Evolutionary conservation across 441 rosid species (phyloP), one percentile per base, ranked within the genome.

Genomic region (Manihot esculenta): DNA sequence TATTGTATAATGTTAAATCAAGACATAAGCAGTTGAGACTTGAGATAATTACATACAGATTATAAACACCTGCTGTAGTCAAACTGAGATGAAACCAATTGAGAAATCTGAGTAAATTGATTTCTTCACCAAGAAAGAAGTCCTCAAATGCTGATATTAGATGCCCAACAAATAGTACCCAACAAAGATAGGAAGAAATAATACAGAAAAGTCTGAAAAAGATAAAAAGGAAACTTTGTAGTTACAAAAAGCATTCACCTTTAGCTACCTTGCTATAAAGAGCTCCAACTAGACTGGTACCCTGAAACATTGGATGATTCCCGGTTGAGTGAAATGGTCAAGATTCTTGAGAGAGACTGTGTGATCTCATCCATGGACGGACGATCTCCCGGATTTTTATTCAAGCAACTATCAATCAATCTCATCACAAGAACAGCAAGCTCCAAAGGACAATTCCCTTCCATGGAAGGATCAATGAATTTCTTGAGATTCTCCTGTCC

Each of bases 301-400:
- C 23, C 60, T 27, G 74, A 58, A 42, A 49, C 9, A 61, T 56
- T 73, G n/a, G 87, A 78, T 10, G 65, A 78, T 68, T 84, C 85
- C 83, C 78, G 76, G 18, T 75, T 65, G 41, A 73, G 64, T 3
- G 86, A 82, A 64, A 85, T 48, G 2, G 78, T 76, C 77, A 84
- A 70, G 74, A 87, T 84, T 76, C 81, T 79, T 12, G 89, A 78
- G 44, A 92, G 77, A 69, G 86, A 77, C 68, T 75, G 73, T 62
- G 77, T 80, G 47, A 88, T 74, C 64, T 91, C 88, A 67, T 82
- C 92, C 92, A 84, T 89, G 64, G 83, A 57, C 38, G 97, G 98
- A 27, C 96, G 95, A 68, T 49, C 80, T 14, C 74, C n/a, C 7
- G 88, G 88, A 78, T 89, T 82, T 70, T 75, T 84, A 27, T 82